Evolutionary conservation across 345 rosid species (phyloP).

Genomic region (Combretum micranthum): DNA sequence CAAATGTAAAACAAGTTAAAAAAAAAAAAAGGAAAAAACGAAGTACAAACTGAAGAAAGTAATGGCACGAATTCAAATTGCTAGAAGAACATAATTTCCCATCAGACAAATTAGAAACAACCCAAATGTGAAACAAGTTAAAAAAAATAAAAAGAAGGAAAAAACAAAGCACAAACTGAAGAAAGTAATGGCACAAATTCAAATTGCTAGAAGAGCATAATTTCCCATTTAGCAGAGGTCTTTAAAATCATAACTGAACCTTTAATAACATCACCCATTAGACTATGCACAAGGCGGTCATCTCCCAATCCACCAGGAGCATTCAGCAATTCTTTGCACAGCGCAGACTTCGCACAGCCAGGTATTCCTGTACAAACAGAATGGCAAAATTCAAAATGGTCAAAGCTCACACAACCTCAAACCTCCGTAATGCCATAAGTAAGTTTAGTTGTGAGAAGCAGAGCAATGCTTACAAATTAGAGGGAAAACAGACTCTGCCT

Average conservation of each 20-base stretch:
- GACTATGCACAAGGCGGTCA: constrained; percentile 68
- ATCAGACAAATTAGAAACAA: too few relatives aligned
- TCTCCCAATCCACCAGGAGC: constrained; percentile 70
- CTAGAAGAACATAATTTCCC: too few relatives aligned
- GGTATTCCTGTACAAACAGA: constrained; percentile 61
- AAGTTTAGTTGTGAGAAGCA: too few relatives aligned
- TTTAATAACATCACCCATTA: constrained; percentile 96
- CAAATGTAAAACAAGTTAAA: too few relatives aligned
- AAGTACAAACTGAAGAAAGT: background rate
- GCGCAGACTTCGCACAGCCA: constrained; percentile 96
- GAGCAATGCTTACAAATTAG: too few relatives aligned
- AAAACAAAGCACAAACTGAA: too few relatives aligned
- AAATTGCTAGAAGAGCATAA: too few relatives aligned
- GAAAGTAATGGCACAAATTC: background rate
- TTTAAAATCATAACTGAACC: constrained; percentile 33
- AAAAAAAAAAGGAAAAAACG: too few relatives aligned
- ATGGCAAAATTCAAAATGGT: background rate
- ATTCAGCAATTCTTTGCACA: constrained; percentile 78
- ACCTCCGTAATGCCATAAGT: background rate
- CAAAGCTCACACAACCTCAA: background rate
- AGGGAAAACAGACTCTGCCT: too few relatives aligned
- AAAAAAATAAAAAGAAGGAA: too few relatives aligned
- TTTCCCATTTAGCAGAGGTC: background rate
- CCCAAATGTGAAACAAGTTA: too few relatives aligned
- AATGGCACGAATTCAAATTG: background rate